A percentile compares a stretch with the other conserved stretches of the same genome.
Evolutionary conservation across 2,329 filamentous ascomycete species (phyloP).

Genomic region (Canariomyces notabilis): DNA sequence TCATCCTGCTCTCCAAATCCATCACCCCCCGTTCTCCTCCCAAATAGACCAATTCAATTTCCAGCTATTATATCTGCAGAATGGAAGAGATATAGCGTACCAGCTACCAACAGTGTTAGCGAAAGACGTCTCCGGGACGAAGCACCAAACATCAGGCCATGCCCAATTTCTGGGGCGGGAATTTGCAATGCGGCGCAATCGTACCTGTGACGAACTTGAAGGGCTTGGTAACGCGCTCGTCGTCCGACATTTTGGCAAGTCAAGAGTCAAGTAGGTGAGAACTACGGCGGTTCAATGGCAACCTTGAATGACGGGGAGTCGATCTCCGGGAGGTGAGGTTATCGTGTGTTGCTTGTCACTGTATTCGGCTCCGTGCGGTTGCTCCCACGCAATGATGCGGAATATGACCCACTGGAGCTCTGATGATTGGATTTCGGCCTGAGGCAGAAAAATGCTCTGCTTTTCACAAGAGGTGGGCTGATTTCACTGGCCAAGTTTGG

Average conservation of each 20-base stretch:
- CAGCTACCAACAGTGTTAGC: constrained; percentile 26
- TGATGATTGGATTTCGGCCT: constrained; percentile 14
- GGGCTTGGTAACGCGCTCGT: constrained; percentile 88
- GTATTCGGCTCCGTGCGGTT: constrained; percentile 11
- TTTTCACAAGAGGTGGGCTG: constrained; percentile 18
- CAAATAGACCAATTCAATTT: constrained; percentile 16
- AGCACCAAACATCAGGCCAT: constrained; percentile 24
- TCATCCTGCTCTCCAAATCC: not conserved
- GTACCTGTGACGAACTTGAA: constrained; percentile 99
- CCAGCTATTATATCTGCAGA: not conserved
- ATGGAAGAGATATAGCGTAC: constrained; percentile 19
- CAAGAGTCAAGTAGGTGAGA: constrained; percentile 27
- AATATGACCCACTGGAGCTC: constrained; percentile 19
- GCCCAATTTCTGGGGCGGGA: constrained; percentile 26
- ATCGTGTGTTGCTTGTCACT: constrained; percentile 3
- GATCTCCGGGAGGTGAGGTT: constrained; percentile 20
- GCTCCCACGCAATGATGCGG: constrained; percentile 12
- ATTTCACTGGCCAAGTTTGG: constrained; percentile 17
- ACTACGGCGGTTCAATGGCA: constrained; percentile 33
- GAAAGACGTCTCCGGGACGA: constrained; percentile 8
- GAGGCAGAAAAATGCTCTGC: constrained; percentile 9
- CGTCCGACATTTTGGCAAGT: constrained; percentile 77
- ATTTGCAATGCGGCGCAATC: constrained; percentile 36
- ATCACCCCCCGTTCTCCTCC: constrained; percentile 2
- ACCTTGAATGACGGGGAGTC: constrained; percentile 20